Percentiles rank a stretch among this genome's conserved stretches.
Conservation (phyloP, 768 basidiomycete species). For the Amanita molliuscula region DNA sequence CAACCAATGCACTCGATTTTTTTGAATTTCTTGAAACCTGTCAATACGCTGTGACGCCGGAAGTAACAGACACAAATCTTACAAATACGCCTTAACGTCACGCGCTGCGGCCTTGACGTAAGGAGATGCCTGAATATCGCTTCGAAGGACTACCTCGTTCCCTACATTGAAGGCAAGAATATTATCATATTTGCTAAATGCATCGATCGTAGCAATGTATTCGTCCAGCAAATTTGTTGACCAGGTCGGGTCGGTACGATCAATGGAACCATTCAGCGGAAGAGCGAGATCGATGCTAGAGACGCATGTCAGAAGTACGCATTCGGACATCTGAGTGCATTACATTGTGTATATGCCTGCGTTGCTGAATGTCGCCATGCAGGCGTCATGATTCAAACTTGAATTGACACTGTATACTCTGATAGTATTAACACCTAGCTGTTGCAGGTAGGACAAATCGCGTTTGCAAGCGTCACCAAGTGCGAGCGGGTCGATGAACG, state of each 20-base stretch:
- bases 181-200: conserved; percentile 81
- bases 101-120: conserved; percentile 90
- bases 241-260: conserved; percentile 68
- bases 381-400: conserved; percentile 73
- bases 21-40: conserved; percentile 43
- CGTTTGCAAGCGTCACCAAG: conserved; percentile 57
- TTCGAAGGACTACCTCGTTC: conserved; percentile 61
- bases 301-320: conserved; percentile 6
- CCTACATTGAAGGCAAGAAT: conserved; percentile 85
- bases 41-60: conserved; percentile 3
- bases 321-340: conserved; percentile 17
- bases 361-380: conserved; percentile 67
- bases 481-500: conserved; percentile 73
- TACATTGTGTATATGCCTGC: conserved; percentile 89
- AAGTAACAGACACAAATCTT: conserved; percentile 2
- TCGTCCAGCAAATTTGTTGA: conserved; percentile 68
- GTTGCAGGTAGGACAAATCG: conserved; percentile 68
- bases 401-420: conserved; percentile 85
- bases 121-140: conserved; percentile 53
- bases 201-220: conserved; percentile 70
- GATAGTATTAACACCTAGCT: conserved; percentile 72
- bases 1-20: conserved; percentile 56
- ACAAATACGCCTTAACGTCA: conserved; percentile 81
- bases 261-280: conserved; percentile 79
- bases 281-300: conserved; percentile 76